Evolutionary conservation across 2,329 filamentous ascomycete species (phyloP), one percentile per base, ranked within the genome.

Genomic region (Phyllosticta citribraziliensis): DNA sequence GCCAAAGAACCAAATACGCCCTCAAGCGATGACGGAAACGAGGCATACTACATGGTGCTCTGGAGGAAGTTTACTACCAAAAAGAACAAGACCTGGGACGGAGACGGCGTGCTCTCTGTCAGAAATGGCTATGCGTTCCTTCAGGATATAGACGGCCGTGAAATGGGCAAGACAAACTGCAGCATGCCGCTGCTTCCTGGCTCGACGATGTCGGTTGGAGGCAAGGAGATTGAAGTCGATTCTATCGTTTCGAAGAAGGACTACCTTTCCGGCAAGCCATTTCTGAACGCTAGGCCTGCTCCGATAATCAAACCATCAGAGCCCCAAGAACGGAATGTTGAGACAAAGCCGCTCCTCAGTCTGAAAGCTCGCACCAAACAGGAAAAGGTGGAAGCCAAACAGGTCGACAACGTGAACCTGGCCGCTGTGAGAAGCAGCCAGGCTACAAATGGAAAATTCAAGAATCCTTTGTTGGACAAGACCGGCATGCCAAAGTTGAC

Each of bases 11-110:
- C 27, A 9, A 17, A n/a, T 24, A 40, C 35, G 17, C n/a, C 35
- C 4, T 40, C n/a, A 17, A 20, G 22, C 25, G 20, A 12, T 53
- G 59, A 55, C 6, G 40, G 40, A 11, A 60, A 65, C 5, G 69
- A 75, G 51, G 72, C 66, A 55, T 79, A 77, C 63, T 79, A 76
- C 60, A 74, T 69, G 0, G 78, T 79, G 0, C 63, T 79, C 17
- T 80, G 78, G 68, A 83, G 87, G 20, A 88, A 88, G 70, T 82
- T 81, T 57, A 88, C 85, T 0, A 81, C 76, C 5, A 89, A 88
- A 71, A 90, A 89, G 73, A 84, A 89, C 72, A 89, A 89, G 70
- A 89, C 85, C 5, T 90, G 87, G 86, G 87, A 89, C 67, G 86
- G 87, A 2, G 87, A 90, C 72, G 87, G 86, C 1, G 78, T 88